Base-by-base conservation (phyloP, 495 filamentous ascomycete species). In the Aspergillus nidulans region DNA sequence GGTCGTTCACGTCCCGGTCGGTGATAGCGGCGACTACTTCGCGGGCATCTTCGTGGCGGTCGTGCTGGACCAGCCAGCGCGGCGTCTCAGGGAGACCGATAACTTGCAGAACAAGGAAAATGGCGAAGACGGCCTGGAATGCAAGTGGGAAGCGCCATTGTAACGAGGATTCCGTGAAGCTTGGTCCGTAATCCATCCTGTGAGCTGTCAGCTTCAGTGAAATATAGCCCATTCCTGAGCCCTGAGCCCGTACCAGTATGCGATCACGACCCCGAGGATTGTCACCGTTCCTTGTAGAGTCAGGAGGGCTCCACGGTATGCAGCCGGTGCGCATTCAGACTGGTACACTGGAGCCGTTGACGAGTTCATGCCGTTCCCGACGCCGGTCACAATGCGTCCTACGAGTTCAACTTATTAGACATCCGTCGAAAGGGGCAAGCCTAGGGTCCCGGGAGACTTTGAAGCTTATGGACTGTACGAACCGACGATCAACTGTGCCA, bases 71-170 rank as follows among this genome's bases (percentile, higher is more conserved):
- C 23, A 81, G 69, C 78, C 80, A 82, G 46, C 78, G 68, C 52
- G 84, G 73, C 39, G 79, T 80, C 62, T 85, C 88, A 5, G 86
- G 88, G 1, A 90, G 75, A 54, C 80, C 80, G 13, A 72, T 64
- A 70, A 88, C 85, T 30, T 80, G 76, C 28, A 79, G 53, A 34
- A 79, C 74, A 57, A 84, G 65, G 39, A 76, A 67, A 55, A 83
- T 57, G 24, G 81, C 79, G 63, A 85, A 83, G 55, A 85, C 62
- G 53, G 79, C 77, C 55, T 85, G 81, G 55, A 84, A 79, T 13
- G 77, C 79, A 13, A 85, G 70, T 0, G 81, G 81, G 47, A 85
- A 76, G 24, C 82, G 70, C 82, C 81, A 83, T 16, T 75, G 71
- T 15, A 76, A 63, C 1, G 73, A 65, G 1, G 77, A 77, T 5